phyloP scores from a whole-genome alignment of 768 basidiomycete genomes.

The Russula sp. region DNA sequence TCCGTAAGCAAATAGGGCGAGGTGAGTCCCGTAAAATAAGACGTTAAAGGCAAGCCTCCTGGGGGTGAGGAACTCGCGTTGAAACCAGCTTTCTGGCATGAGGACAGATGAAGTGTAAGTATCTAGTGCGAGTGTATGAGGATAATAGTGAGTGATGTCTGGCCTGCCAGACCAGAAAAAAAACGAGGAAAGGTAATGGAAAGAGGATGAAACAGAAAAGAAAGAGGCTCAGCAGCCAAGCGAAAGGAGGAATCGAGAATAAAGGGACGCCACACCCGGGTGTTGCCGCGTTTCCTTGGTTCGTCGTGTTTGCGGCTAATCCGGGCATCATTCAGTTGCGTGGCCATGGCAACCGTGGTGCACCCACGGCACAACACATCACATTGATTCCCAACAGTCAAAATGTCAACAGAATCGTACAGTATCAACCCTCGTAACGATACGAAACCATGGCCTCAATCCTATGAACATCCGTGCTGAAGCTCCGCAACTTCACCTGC shows the following conservation, averaged over 20 bases:
- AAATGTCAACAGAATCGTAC: neutral
- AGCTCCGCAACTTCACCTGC: constrained; percentile 90
- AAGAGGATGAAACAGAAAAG: neutral
- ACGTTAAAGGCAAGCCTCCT: constrained; percentile 66
- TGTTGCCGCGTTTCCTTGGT: neutral
- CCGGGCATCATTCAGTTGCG: neutral
- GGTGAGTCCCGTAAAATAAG: constrained; percentile 73
- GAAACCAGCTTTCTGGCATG: constrained; percentile 70
- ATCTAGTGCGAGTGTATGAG: constrained; percentile 18
- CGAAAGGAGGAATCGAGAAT: constrained; percentile 16
- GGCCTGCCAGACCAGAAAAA: constrained; percentile 43
- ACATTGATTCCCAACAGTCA: neutral
- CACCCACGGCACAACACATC: neutral
- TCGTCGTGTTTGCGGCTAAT: neutral
- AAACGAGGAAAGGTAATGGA: constrained; percentile 13
- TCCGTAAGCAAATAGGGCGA: constrained; percentile 74
- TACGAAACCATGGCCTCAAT: constrained; percentile 99
- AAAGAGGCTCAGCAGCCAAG: constrained; percentile 1
- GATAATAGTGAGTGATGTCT: constrained; percentile 32
- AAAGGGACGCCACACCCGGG: constrained; percentile 3
- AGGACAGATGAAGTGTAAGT: constrained; percentile 22
- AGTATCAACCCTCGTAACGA: constrained; percentile 67
- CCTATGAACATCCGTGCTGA: constrained; percentile 96
- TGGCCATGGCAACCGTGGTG: neutral
- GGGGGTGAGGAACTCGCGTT: constrained; percentile 55